Percentiles rank a stretch among this genome's conserved stretches.
Conservation (phyloP, 1,139 yeast genomes). For the Debaryomyces udenii region DNA sequence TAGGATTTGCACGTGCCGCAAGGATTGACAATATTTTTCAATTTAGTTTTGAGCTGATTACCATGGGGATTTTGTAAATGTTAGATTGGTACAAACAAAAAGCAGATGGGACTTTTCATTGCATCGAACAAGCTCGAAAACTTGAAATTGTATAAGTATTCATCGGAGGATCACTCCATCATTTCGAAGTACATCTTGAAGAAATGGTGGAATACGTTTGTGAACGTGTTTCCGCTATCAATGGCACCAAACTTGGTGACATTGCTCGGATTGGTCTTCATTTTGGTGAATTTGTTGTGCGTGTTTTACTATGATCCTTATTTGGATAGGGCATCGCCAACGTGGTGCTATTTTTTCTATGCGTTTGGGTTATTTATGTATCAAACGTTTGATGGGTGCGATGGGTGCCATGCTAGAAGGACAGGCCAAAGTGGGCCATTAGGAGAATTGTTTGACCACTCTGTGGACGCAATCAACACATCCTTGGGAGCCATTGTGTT, state of each 20-base stretch:
- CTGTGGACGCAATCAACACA: conserved; percentile 89
- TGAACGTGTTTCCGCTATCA: conserved; percentile 73
- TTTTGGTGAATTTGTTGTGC: conserved; percentile 62
- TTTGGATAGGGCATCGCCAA: conserved; percentile 61
- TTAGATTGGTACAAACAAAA: too few relatives aligned
- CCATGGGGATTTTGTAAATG: background rate
- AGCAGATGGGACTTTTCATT: conserved; percentile 70
- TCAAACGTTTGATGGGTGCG: conserved; percentile 96
- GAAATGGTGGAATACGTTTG: conserved; percentile 78
- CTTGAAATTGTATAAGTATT: conserved; percentile 68
- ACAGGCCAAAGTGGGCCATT: conserved; percentile 95
- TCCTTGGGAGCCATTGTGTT: conserved; percentile 76
- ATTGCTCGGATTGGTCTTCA: conserved; percentile 71
- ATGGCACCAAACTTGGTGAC: conserved; percentile 93
- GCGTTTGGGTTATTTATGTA: conserved; percentile 86
- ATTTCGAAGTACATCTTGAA: conserved; percentile 74
- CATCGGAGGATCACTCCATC: conserved; percentile 80
- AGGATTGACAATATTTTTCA: background rate
- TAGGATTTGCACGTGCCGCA: background rate
- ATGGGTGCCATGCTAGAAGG: conserved; percentile 90
- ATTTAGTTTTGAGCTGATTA: background rate
- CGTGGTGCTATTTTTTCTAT: conserved; percentile 79
- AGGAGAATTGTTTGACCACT: conserved; percentile 93
- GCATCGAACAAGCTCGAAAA: conserved; percentile 63
- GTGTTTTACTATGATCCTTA: conserved; percentile 78